phyloP scores from a whole-genome alignment of 2,329 filamentous ascomycete species.

The Fonsecaea monophora region DNA sequence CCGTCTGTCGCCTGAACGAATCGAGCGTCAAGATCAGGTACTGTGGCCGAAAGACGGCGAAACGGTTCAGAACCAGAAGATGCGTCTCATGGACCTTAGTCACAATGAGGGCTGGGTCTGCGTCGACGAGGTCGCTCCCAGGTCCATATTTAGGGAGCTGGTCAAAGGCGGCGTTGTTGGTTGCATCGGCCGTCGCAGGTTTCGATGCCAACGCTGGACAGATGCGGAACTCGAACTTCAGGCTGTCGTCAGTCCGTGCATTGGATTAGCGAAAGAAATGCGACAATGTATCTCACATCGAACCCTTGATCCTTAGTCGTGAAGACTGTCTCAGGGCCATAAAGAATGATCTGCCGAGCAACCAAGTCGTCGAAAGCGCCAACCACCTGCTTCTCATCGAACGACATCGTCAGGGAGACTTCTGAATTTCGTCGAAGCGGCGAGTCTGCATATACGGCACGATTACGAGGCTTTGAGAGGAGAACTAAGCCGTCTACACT shows the following conservation, averaged over 20 bases:
- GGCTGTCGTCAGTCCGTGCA: neutral
- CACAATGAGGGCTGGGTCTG: constrained; percentile 36
- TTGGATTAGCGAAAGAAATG: neutral
- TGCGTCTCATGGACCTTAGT: constrained; percentile 32
- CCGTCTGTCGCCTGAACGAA: constrained; percentile 47
- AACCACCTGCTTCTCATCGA: constrained; percentile 11
- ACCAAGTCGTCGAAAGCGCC: constrained; percentile 12
- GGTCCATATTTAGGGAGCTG: constrained; percentile 15
- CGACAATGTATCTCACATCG: neutral
- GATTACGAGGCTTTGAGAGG: neutral
- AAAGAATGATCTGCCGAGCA: constrained; percentile 12
- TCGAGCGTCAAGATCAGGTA: constrained; percentile 48
- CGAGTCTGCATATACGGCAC: neutral
- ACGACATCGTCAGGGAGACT: constrained; percentile 2
- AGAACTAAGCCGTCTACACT: no score
- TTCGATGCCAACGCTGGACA: constrained; percentile 15
- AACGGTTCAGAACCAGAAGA: constrained; percentile 39
- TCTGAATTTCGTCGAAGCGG: neutral
- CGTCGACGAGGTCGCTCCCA: constrained; percentile 40
- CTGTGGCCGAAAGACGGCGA: constrained; percentile 43
- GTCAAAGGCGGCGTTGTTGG: constrained; percentile 6
- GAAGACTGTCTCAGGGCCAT: constrained; percentile 10
- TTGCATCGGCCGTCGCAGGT: constrained; percentile 5
- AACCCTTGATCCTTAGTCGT: neutral
- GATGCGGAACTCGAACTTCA: constrained; percentile 19